These are phyloP conservation scores for Eutrema salsugineum DNA, from an alignment of 441 rosid genomes.

Conservation along the genomic window DNA sequence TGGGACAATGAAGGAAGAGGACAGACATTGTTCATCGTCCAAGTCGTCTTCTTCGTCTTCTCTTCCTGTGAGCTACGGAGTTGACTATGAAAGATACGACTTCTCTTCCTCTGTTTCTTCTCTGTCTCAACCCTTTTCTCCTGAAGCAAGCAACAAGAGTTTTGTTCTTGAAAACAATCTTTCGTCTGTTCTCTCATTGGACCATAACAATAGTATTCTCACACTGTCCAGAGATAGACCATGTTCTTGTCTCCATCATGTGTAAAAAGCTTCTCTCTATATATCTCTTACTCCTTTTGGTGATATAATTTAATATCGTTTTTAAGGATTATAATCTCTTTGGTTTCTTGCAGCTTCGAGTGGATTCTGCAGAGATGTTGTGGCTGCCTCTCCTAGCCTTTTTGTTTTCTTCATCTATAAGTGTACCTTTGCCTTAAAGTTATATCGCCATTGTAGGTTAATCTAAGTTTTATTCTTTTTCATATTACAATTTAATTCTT, in stretches of 20 bases:
- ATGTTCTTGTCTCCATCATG: conserved; percentile 26
- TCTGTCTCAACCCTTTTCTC: conserved; percentile 28
- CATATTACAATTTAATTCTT: background rate
- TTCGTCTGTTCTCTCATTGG: conserved; percentile 17
- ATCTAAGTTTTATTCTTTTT: background rate
- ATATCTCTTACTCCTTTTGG: background rate
- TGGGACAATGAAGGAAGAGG: conserved; percentile 22
- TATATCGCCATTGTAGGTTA: background rate
- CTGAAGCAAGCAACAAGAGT: conserved; percentile 15
- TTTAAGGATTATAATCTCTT: background rate
- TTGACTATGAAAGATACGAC: conserved; percentile 26
- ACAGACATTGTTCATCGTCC: conserved; percentile 2
- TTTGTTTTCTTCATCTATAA: background rate
- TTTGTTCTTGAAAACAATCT: conserved; percentile 9
- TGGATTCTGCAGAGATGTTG: conserved; percentile 30
- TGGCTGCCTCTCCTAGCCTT: conserved; percentile 16
- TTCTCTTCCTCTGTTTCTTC: conserved; percentile 31
- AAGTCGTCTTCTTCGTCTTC: conserved; percentile 28
- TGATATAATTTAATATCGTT: background rate
- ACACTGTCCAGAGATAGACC: conserved; percentile 17
- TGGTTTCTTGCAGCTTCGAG: conserved; percentile 18
- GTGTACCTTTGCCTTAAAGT: background rate
- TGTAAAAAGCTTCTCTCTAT: conserved; percentile 8
- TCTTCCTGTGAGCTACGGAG: conserved; percentile 34
- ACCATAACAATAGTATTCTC: background rate